Evolutionary conservation across 1,139 yeast species (phyloP).

Genomic region (Blastobotrys petasosporus): DNA sequence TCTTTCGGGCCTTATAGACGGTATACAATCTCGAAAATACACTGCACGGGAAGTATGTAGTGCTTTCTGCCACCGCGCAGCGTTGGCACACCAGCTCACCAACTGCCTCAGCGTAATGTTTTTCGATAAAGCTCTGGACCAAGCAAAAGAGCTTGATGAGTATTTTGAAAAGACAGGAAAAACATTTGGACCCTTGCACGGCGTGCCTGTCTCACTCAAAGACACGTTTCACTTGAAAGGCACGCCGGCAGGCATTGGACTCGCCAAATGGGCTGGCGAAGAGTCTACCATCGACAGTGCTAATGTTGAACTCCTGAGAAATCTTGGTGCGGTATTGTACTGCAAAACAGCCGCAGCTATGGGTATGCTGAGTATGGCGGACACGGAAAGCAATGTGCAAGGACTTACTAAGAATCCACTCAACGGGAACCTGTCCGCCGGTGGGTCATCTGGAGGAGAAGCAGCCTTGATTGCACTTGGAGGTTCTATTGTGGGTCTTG

Average conservation of each 20-base stretch:
- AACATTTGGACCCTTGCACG: conserved; percentile 69
- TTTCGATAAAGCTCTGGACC: conserved; percentile 48
- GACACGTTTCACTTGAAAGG: conserved; percentile 60
- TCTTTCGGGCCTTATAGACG: not conserved
- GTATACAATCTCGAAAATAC: not conserved
- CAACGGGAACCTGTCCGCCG: conserved; percentile 42
- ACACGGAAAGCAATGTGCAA: conserved; percentile 1
- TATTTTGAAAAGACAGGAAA: conserved; percentile 49
- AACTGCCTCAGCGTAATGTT: conserved; percentile 55
- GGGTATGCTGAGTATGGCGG: conserved; percentile 17
- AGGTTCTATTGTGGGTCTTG: conserved; percentile 46
- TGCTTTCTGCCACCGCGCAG: conserved; percentile 48
- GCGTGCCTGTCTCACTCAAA: conserved; percentile 70
- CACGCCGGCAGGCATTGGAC: conserved; percentile 30
- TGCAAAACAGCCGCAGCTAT: conserved; percentile 39
- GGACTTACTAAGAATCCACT: conserved; percentile 43
- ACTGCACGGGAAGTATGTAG: conserved; percentile 18
- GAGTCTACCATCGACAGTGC: conserved; percentile 1
- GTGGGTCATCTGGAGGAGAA: conserved; percentile 60
- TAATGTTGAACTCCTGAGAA: conserved; percentile 28
- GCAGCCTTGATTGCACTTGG: conserved; percentile 45
- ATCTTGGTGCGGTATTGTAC: conserved; percentile 49
- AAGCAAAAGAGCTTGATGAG: conserved; percentile 52
- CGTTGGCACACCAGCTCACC: conserved; percentile 52
- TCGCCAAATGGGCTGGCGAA: conserved; percentile 35